Base-by-base conservation (phyloP, 1,139 yeast species). In the Magnusiomyces tetraspermus region DNA sequence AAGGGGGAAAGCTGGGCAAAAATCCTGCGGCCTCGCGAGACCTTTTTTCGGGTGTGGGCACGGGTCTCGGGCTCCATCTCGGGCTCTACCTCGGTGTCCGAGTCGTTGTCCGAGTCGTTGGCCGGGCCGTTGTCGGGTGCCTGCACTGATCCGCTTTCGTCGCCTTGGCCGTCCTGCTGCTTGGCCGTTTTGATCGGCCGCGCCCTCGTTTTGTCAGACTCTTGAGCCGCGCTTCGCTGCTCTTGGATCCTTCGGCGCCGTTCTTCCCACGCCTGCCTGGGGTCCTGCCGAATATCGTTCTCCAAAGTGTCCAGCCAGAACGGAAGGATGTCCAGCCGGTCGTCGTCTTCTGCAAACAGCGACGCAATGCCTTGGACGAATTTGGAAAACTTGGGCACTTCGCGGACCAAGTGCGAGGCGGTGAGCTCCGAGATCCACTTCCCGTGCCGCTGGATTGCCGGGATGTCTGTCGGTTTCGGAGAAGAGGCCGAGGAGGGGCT, bases 221-320 rank as follows among this genome's bases (percentile, higher is more conserved):
- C 54, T 15, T 48, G 47, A 23, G 59, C 61, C 10, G 58, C 53
- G 1, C 60, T 47, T 17, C 64, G 62, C 1, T 56, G 58, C 19
- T 57, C 55, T 26, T 53, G 57, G 19, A 55, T 57, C 11, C 51
- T 52, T 30, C 52, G 55, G 26, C 33, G 59, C 60, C 76, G 76
- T 58, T 80, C 80, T 55, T 78, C 80, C 61, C 80, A 82, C 0
- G 88, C 87, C 61, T 82, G 85, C 59, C 80, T 80, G 21, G 94
- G 92, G 61, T 83, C 84, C 58, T 78, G 78, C 60, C 87, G 78
- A 60, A 85, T 83, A 63, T 85, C 96, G 53, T 74, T 76, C 64
- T 90, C 97, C 61, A 92, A 74, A 58, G 90, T 97, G 57, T 94
- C 88, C 61, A 88, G 76, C 98, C 98, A 92, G 67, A 88, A 85